Evolutionary conservation across 75 land plant species (phyloP).

Genomic region (Pinus albicaulis): DNA sequence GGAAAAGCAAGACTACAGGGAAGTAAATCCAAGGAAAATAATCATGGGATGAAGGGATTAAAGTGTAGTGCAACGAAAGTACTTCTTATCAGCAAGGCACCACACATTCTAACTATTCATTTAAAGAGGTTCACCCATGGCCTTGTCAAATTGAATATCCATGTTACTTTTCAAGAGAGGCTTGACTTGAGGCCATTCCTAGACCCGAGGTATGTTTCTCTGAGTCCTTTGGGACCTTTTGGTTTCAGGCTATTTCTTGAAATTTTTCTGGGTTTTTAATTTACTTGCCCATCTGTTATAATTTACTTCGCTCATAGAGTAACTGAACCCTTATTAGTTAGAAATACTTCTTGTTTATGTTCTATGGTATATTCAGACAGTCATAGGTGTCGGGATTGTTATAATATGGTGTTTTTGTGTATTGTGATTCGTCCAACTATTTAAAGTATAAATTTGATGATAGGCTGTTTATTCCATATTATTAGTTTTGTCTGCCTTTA

Average conservation of each 20-base stretch:
- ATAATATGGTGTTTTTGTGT: not conserved
- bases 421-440: not conserved
- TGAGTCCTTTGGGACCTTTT: not conserved
- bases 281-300: not conserved
- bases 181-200: constrained; percentile 40
- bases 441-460: not conserved
- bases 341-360: not conserved
- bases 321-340: no score
- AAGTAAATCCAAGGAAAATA: constrained; percentile 5
- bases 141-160: constrained; percentile 40
- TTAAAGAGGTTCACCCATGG: constrained; percentile 50
- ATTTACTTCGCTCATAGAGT: not conserved
- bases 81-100: constrained; percentile 43
- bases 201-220: constrained; percentile 32
- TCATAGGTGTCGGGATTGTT: not conserved
- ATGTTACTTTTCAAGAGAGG: constrained; percentile 39
- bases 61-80: constrained; percentile 39
- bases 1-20: not conserved
- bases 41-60: not conserved
- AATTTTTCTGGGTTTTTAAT: not conserved
- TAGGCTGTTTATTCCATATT: not conserved
- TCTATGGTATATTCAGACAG: not conserved
- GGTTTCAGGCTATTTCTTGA: not conserved
- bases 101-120: constrained; percentile 42
- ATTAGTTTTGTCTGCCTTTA: not conserved